Evolutionary conservation across 2,329 filamentous ascomycete species (phyloP).

Genomic region (Xylaria sp.): DNA sequence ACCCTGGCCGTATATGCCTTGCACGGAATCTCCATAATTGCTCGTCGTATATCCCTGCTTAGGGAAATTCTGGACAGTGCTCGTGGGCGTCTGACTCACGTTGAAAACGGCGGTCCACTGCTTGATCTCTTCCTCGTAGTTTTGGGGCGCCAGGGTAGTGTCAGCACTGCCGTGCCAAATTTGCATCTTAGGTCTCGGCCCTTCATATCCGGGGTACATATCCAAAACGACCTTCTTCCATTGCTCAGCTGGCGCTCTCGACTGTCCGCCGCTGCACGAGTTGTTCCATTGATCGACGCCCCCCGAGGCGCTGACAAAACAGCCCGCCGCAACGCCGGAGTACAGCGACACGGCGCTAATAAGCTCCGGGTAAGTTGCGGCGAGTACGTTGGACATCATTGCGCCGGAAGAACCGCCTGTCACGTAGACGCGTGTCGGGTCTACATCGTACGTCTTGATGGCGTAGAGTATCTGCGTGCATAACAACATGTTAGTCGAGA

Average conservation of each 20-base stretch:
- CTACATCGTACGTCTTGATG: conserved; percentile 47
- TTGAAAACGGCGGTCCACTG: conserved; percentile 64
- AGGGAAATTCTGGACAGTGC: conserved; percentile 49
- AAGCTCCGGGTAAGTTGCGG: conserved; percentile 56
- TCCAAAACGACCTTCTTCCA: conserved; percentile 59
- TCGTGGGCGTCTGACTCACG: conserved; percentile 46
- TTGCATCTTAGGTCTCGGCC: conserved; percentile 63
- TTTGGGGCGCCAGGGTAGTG: conserved; percentile 60
- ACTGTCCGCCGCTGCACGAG: conserved; percentile 58
- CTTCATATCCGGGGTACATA: conserved; percentile 62
- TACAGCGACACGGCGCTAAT: conserved; percentile 53
- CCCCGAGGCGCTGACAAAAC: conserved; percentile 52
- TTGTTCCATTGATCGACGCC: conserved; percentile 62
- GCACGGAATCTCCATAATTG: conserved; percentile 51
- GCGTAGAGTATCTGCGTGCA: conserved; percentile 43
- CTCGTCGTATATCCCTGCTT: conserved; percentile 53
- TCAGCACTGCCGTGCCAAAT: conserved; percentile 67
- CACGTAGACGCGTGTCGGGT: conserved; percentile 49
- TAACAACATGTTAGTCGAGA: no score
- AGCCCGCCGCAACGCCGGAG: conserved; percentile 55
- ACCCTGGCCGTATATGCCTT: conserved; percentile 50
- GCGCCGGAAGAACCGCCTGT: conserved; percentile 51
- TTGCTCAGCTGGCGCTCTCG: conserved; percentile 54
- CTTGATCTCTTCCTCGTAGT: conserved; percentile 68
- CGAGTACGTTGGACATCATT: conserved; percentile 55